phyloP scores from a whole-genome alignment of 1,284 basidiomycete genomes.

The Ustilago xerochloae region DNA sequence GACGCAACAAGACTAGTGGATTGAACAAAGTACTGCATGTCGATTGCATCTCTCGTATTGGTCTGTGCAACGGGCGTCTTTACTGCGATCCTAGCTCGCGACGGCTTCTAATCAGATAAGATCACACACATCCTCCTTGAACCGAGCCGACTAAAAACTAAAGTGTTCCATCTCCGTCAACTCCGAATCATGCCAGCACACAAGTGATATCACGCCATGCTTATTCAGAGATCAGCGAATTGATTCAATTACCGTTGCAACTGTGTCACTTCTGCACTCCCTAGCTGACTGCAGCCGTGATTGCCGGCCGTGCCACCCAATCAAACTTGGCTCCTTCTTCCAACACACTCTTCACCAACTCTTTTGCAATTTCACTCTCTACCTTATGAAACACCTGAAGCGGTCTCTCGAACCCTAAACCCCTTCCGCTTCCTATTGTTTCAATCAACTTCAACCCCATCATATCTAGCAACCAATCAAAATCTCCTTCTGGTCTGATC shows the following conservation, averaged over 20 bases:
- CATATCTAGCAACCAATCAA: conserved; percentile 26
- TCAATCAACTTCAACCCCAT: conserved; percentile 12
- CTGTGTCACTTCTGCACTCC: no score
- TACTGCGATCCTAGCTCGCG: no score
- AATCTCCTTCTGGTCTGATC: conserved; percentile 33
- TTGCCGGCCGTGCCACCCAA: conserved; percentile 17
- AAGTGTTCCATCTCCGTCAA: no score
- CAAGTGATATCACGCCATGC: conserved; percentile 14
- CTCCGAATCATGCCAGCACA: background rate
- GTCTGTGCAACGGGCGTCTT: background rate
- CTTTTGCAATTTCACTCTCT: background rate
- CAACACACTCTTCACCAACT: background rate
- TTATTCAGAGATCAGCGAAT: no score
- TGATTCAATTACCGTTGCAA: no score
- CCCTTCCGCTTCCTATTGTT: conserved; percentile 11
- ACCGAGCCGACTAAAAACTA: background rate
- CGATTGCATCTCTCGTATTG: background rate
- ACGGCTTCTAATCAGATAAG: conserved; percentile 3
- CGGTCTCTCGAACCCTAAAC: conserved; percentile 25
- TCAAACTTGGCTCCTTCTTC: background rate
- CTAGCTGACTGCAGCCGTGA: background rate
- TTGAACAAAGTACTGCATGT: no score
- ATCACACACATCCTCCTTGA: background rate
- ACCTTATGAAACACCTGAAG: conserved; percentile 26
- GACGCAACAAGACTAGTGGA: no score